phyloP scores from a whole-genome alignment of 257 asterid species.

The Voacanga thouarsii region DNA sequence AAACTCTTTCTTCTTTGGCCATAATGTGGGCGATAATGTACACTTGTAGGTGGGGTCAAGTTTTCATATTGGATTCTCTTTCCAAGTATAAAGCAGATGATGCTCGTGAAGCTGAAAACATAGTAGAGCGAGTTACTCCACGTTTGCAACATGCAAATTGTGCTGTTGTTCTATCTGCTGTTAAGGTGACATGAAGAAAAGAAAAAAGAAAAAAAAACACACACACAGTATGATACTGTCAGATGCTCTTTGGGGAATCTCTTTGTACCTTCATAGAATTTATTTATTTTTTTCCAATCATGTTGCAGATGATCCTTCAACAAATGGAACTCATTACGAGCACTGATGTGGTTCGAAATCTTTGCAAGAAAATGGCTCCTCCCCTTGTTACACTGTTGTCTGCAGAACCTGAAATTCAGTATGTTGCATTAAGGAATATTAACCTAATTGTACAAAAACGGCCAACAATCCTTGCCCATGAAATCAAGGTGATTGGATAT shows the following conservation, averaged over 20 bases:
- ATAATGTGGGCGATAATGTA: slow-evolving; percentile 6
- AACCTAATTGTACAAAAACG: slow-evolving; percentile 95
- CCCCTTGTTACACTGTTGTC: slow-evolving; percentile 97
- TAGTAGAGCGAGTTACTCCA: slow-evolving; percentile 96
- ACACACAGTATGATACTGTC: background rate
- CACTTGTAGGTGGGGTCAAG: slow-evolving; percentile 96
- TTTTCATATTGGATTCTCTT: slow-evolving; percentile 97
- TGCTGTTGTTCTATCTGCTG: slow-evolving; percentile 99
- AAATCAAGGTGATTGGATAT: slow-evolving; percentile 63
- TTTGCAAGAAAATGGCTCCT: slow-evolving; percentile 99
- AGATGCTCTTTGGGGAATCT: background rate
- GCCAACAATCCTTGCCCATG: slow-evolving; percentile 97
- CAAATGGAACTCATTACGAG: slow-evolving; percentile 99
- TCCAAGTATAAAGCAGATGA: slow-evolving; percentile 91
- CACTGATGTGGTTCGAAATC: slow-evolving; percentile 95
- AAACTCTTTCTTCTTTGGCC: background rate
- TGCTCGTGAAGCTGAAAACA: slow-evolving; percentile 99
- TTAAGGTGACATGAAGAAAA: slow-evolving; percentile 50
- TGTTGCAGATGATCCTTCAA: slow-evolving; percentile 89
- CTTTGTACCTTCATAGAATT: background rate
- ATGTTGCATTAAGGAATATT: slow-evolving; percentile 91
- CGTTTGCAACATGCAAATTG: slow-evolving; percentile 98
- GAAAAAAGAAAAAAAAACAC: background rate
- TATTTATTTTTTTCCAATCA: slow-evolving; percentile 18
- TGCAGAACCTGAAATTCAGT: slow-evolving; percentile 94